Conservation (phyloP, 2,329 filamentous ascomycete genomes). For the Ophiostoma himal-ulmi region DNA sequence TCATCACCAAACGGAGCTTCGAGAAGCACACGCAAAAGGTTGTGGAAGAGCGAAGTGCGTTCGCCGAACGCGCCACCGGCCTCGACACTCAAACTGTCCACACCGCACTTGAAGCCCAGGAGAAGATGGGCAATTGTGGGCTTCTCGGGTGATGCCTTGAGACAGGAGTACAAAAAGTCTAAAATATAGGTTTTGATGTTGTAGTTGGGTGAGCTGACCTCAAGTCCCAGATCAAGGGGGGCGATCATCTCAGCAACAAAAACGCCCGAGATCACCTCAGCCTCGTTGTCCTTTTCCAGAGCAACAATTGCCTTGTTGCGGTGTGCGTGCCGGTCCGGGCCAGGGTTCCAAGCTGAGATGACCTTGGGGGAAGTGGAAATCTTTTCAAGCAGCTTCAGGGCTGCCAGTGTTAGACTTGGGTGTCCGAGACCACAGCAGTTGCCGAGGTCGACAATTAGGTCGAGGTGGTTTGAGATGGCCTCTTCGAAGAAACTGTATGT, state of each 20-base stretch:
- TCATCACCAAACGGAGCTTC: conserved; percentile 61
- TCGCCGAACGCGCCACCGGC: conserved; percentile 64
- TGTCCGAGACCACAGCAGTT: conserved; percentile 83
- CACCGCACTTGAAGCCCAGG: conserved; percentile 76
- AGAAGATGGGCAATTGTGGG: conserved; percentile 88
- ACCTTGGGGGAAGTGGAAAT: conserved; percentile 79
- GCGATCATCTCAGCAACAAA: conserved; percentile 64
- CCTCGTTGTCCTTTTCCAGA: conserved; percentile 74
- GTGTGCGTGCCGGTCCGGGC: conserved; percentile 54
- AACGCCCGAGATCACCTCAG: conserved; percentile 70
- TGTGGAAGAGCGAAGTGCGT: conserved; percentile 75
- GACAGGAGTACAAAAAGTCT: conserved; percentile 75
- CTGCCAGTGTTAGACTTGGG: conserved; percentile 70
- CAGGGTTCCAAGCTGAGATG: conserved; percentile 61
- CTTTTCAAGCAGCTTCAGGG: conserved; percentile 76
- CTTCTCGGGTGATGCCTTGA: conserved; percentile 65
- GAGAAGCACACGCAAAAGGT: conserved; percentile 65
- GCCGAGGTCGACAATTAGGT: conserved; percentile 74
- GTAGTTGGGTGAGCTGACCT: conserved; percentile 65
- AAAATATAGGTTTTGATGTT: conserved; percentile 78
- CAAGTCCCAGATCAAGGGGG: conserved; percentile 65
- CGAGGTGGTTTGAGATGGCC: conserved; percentile 73
- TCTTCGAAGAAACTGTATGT: conserved; percentile 89
- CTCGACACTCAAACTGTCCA: conserved; percentile 62
- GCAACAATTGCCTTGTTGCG: conserved; percentile 82